Percentiles rank a stretch among this genome's conserved stretches.
phyloP scores from a whole-genome alignment of 2,329 filamentous ascomycete genomes.

The Diaporthe australafricana region DNA sequence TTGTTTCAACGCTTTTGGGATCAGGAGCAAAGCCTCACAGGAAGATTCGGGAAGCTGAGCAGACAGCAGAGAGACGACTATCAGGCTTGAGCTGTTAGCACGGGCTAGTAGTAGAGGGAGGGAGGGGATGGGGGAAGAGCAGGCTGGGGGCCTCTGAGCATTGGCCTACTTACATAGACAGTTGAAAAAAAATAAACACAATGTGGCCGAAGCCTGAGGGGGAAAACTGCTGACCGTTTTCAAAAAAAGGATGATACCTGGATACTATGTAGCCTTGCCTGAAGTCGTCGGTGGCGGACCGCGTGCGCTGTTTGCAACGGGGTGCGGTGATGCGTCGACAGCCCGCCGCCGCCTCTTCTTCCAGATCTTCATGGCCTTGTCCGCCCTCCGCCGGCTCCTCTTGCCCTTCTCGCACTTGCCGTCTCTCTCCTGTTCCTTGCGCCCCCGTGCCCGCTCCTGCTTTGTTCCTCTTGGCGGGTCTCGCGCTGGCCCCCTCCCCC shows the following conservation, averaged over 20 bases:
- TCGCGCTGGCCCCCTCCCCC: background rate
- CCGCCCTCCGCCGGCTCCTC: background rate
- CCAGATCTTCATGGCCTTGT: background rate
- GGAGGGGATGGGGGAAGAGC: too few relatives aligned
- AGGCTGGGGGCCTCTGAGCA: background rate
- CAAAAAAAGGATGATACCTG: background rate
- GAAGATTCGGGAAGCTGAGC: background rate
- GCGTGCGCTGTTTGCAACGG: background rate
- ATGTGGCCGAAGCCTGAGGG: constrained; percentile 11
- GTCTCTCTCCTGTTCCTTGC: background rate
- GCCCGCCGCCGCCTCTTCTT: background rate
- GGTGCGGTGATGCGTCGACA: background rate
- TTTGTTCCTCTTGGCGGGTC: background rate
- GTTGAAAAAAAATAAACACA: background rate
- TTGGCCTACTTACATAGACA: background rate
- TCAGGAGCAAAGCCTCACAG: background rate
- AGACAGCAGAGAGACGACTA: too few relatives aligned
- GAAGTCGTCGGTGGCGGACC: too few relatives aligned
- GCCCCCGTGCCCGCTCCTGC: background rate
- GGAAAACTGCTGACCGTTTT: background rate
- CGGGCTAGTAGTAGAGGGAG: background rate
- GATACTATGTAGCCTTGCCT: background rate
- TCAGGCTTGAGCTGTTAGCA: background rate
- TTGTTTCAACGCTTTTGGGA: background rate
- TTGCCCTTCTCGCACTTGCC: background rate